Percentiles rank a stretch among this genome's conserved stretches.
These are phyloP conservation scores for Trichophyton schoenleinii DNA, from an alignment of 2,329 filamentous ascomycete genomes.

Conservation along the genomic window DNA sequence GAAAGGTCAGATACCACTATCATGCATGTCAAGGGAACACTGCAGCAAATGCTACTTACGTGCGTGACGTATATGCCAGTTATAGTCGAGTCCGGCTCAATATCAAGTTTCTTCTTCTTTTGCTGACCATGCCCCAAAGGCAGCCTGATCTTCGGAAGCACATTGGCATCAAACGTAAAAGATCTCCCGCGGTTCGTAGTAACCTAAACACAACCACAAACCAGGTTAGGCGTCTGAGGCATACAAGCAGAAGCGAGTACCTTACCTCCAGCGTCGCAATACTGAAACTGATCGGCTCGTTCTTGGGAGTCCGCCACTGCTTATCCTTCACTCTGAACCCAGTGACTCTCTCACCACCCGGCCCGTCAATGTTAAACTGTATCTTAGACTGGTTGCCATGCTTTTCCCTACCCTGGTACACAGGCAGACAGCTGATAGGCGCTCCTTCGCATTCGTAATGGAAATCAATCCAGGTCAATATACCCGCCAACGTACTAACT, in stretches of 20 bases:
- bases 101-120: constrained; percentile 9
- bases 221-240: not conserved
- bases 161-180: constrained; percentile 15
- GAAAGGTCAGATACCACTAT: not conserved
- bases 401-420: not conserved
- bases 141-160: constrained; percentile 12
- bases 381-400: constrained; percentile 7
- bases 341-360: constrained; percentile 14
- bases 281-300: not conserved
- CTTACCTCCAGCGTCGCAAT: not conserved
- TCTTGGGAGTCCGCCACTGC: not conserved
- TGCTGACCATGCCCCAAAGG: constrained; percentile 7
- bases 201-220: constrained; percentile 6
- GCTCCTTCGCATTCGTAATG: constrained; percentile 9
- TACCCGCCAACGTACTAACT: constrained; percentile 9
- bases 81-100: constrained; percentile 12
- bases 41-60: constrained; percentile 8
- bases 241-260: not conserved
- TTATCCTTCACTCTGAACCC: constrained; percentile 10
- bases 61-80: constrained; percentile 17
- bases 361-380: constrained; percentile 14
- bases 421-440: not conserved
- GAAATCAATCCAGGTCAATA: constrained; percentile 14
- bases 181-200: constrained; percentile 13
- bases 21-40: too few relatives aligned